Evolutionary conservation across 805 yeast genomes (phyloP), one percentile per base, ranked within the genome.

Genomic region (Barnettozyma pratensis): DNA sequence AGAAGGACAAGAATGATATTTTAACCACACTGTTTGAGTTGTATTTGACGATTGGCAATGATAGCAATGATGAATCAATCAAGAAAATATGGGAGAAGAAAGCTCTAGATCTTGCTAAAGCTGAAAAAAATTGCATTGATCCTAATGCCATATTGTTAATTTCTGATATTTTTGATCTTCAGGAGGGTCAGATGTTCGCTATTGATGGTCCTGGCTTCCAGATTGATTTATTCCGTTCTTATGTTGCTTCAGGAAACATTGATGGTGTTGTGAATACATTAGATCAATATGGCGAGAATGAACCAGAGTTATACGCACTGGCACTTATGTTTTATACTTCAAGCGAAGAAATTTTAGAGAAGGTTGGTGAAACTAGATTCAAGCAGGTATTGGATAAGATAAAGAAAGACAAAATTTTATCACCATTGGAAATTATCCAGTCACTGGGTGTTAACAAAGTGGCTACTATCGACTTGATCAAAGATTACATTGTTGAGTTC

Each of bases 11-110:
- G 55, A 77, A 76, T 45, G 95, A 85, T 42, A 73, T 92, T 40
- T 70, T 87, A 47, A 79, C 87, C 3, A 88, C 97, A 0, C 70
- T 92, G 37, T 86, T 82, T 59, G 97, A 92, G 59, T 73, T 88
- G 72, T 94, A 92, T 57, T 67, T 91, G 37, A 73, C 82, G 0
- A 65, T 87, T 51, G 79, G 87, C 0, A 68, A 66, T 19, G 63
- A 61, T 10, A 62, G 66, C 6, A 69, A 69, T 25, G 64, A 63
- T 2, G 59, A 57, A 2, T 72, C 66, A n/a, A 66, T 64, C 10
- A 66, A 67, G 45, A 56, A 55, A 2, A 68, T 66, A 28, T 91
- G 97, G 97, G 74, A 74, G 41, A 50, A 55, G 0, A 88, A 87
- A 53, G 96, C 97, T 0, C 64, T 67, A 30, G 54, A 57, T 0